phyloP scores from a whole-genome alignment of 164 flowering plant genomes.

The Saururus chinensis region DNA sequence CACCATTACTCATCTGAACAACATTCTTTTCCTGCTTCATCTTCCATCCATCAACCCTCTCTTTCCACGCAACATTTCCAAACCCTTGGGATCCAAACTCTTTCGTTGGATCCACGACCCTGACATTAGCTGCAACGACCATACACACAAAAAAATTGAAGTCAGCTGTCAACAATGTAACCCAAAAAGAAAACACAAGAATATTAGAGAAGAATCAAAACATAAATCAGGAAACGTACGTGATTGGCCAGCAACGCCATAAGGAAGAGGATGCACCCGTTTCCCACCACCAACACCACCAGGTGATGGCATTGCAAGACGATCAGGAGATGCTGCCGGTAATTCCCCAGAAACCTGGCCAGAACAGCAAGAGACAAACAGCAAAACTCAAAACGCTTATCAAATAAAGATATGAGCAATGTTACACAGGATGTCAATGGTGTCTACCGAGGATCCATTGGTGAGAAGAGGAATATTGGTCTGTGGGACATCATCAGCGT shows the following conservation, averaged over 20 bases:
- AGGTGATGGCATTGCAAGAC: conserved; percentile 70
- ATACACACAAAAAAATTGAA: conserved; percentile 1
- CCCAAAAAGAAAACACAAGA: background rate
- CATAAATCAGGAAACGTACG: conserved; percentile 16
- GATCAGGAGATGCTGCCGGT: conserved; percentile 86
- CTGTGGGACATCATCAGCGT: conserved; percentile 52
- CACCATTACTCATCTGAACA: conserved; percentile 49
- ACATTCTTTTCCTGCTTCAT: conserved; percentile 43
- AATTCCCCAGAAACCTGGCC: conserved; percentile 77
- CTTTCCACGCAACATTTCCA: conserved; percentile 63
- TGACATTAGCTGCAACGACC: conserved; percentile 49
- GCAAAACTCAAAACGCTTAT: background rate
- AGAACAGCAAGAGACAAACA: background rate
- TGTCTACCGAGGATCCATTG: conserved; percentile 48
- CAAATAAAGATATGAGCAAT: background rate
- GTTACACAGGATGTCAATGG: background rate
- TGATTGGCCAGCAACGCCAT: conserved; percentile 41
- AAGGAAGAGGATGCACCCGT: conserved; percentile 40
- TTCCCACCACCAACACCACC: conserved; percentile 43
- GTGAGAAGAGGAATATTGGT: conserved; percentile 64
- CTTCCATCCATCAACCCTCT: conserved; percentile 54
- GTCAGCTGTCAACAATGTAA: background rate
- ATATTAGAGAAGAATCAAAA: background rate
- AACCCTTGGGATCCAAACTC: conserved; percentile 69
- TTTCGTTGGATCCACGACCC: conserved; percentile 63